These are phyloP conservation scores for Sporisorium iseilematis-ciliati DNA, from an alignment of 1,284 basidiomycete species.

Conservation along the genomic window DNA sequence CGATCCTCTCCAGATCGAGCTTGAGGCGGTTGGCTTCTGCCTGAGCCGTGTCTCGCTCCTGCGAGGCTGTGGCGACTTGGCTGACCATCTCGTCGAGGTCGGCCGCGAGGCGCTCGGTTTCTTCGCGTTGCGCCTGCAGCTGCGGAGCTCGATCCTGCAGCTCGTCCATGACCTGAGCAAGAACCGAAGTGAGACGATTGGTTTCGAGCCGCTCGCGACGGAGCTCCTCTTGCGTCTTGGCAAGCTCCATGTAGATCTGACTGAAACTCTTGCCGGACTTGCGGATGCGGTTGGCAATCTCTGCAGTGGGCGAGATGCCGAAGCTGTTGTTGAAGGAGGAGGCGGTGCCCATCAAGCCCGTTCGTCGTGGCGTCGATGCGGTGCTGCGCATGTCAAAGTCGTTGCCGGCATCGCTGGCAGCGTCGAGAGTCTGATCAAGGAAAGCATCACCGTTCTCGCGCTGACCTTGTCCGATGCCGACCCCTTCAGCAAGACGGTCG, in stretches of 20 bases:
- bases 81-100: constrained; percentile 56
- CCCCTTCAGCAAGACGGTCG: constrained; percentile 64
- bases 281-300: constrained; percentile 75
- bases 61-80: constrained; percentile 48
- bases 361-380: constrained; percentile 32
- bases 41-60: constrained; percentile 60
- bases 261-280: constrained; percentile 83
- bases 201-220: constrained; percentile 75
- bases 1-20: constrained; percentile 73
- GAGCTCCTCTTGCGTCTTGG: constrained; percentile 84
- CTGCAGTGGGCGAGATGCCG: constrained; percentile 77
- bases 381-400: constrained; percentile 38
- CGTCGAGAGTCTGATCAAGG: constrained; percentile 32
- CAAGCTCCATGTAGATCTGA: constrained; percentile 88
- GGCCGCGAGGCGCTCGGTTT: constrained; percentile 55
- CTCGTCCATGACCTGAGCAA: constrained; percentile 65
- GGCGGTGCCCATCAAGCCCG: constrained; percentile 38
- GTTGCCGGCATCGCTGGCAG: constrained; percentile 29
- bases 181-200: constrained; percentile 55
- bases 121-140: constrained; percentile 66
- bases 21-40: constrained; percentile 77
- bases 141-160: constrained; percentile 63
- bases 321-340: constrained; percentile 45
- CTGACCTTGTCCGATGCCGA: constrained; percentile 59
- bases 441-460: constrained; percentile 43